These are phyloP conservation scores for Asterochloris sp. DNA, from an alignment of 139 green algal species.

Conservation along the genomic window DNA sequence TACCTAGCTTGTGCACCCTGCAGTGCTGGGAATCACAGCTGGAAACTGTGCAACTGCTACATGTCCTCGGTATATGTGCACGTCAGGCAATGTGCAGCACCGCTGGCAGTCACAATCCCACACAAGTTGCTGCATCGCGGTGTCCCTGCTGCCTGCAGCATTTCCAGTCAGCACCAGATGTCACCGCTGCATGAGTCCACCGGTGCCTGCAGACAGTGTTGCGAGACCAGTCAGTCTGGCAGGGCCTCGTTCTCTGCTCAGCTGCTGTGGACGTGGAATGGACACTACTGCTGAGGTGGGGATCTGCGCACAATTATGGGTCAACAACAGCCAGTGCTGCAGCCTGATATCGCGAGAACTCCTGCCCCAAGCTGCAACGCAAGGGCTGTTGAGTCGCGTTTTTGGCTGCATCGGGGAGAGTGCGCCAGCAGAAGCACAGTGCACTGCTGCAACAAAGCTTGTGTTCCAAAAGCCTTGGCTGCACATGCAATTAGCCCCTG, in stretches of 20 bases:
- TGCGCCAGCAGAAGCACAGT: neutral
- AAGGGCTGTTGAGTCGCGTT: neutral
- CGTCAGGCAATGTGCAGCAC: too few relatives aligned
- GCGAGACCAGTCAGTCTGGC: constrained; percentile 36
- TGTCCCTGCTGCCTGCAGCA: too few relatives aligned
- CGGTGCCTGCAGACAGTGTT: constrained; percentile 16
- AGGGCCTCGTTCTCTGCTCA: constrained; percentile 59
- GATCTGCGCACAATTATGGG: neutral
- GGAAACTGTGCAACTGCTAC: too few relatives aligned
- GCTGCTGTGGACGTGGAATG: constrained; percentile 71
- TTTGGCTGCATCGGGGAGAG: neutral
- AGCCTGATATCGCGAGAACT: neutral
- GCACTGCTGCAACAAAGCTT: neutral
- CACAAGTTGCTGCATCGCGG: too few relatives aligned
- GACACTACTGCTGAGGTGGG: constrained; percentile 52
- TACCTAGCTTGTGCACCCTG: too few relatives aligned
- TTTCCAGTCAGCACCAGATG: too few relatives aligned
- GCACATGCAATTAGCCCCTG: neutral
- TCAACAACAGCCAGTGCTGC: neutral
- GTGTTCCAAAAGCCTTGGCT: neutral
- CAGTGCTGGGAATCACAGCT: too few relatives aligned
- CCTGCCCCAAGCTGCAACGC: too few relatives aligned
- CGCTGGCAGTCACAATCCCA: too few relatives aligned
- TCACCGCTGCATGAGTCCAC: too few relatives aligned
- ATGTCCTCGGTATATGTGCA: too few relatives aligned